Percentiles rank a stretch among this genome's conserved stretches.
Conservation (phyloP, 805 yeast genomes). For the Teunomyces lycoperdinae region DNA sequence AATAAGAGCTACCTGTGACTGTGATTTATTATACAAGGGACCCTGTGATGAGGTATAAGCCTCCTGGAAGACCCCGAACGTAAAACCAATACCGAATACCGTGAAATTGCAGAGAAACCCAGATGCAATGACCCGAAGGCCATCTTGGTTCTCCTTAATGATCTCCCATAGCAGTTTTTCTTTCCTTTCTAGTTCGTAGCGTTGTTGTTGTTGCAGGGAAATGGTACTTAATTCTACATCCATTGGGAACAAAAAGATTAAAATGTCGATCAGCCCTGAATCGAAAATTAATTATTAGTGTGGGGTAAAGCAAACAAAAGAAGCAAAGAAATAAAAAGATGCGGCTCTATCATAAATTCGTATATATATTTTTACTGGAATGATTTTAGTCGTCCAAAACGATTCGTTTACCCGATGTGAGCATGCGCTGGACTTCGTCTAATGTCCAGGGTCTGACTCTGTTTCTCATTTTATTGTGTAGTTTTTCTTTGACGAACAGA, state of each 20-base stretch:
- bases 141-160: constrained; percentile 7
- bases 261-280: not conserved
- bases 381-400: constrained; percentile 15
- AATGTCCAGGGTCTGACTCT: constrained; percentile 29
- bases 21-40: constrained; percentile 21
- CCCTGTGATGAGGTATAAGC: constrained; percentile 27
- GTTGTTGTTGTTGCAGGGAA: not conserved
- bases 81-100: constrained; percentile 35
- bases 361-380: not conserved
- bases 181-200: not conserved
- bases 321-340: not conserved
- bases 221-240: not conserved
- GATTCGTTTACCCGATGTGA: constrained; percentile 25
- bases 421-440: constrained; percentile 32
- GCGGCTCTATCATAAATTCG: not conserved
- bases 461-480: constrained; percentile 28
- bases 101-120: constrained; percentile 27
- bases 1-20: constrained; percentile 28
- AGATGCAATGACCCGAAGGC: constrained; percentile 12
- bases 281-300: not conserved
- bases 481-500: constrained; percentile 23
- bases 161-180: not conserved
- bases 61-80: constrained; percentile 38
- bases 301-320: not conserved
- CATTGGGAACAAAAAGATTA: not conserved